Evolutionary conservation across 208 protist species (phyloP).

Genomic region (Leishmania gerbilli): DNA sequence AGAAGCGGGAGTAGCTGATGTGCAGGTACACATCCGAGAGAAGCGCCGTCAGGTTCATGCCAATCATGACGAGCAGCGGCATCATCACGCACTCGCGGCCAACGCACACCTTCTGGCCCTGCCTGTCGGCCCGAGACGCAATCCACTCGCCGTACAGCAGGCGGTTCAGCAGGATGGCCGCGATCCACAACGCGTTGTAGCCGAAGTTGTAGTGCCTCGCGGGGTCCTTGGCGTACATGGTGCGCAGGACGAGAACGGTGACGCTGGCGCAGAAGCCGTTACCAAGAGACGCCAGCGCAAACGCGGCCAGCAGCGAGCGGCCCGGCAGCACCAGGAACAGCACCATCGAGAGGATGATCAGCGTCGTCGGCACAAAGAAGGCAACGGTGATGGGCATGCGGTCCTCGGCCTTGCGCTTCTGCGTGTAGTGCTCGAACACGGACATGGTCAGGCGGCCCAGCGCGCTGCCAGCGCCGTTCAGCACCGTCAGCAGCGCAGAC

Average conservation of each 20-base stretch:
- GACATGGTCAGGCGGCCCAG: constrained; percentile 58
- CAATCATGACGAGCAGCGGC: constrained; percentile 53
- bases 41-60: constrained; percentile 39
- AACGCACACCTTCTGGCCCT: constrained; percentile 34
- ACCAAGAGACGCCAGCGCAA: constrained; percentile 47
- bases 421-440: constrained; percentile 51
- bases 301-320: constrained; percentile 41
- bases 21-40: constrained; percentile 44
- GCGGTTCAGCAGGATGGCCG: constrained; percentile 63
- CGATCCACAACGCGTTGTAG: constrained; percentile 32
- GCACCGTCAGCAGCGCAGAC: constrained; percentile 56
- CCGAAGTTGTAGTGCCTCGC: constrained; percentile 78
- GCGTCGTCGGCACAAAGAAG: constrained; percentile 57
- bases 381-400: constrained; percentile 67
- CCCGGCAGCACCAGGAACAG: constrained; percentile 48
- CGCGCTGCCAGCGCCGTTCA: constrained; percentile 67
- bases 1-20: constrained; percentile 41
- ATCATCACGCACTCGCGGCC: constrained; percentile 48
- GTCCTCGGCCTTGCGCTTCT: constrained; percentile 48
- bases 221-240: constrained; percentile 72
- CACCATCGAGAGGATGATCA: constrained; percentile 51
- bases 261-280: constrained; percentile 67
- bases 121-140: constrained; percentile 48
- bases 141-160: constrained; percentile 76
- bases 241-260: constrained; percentile 52